Evolutionary conservation across 2,329 filamentous ascomycete genomes (phyloP).

Genomic region (Herpomyces periplanetae): DNA sequence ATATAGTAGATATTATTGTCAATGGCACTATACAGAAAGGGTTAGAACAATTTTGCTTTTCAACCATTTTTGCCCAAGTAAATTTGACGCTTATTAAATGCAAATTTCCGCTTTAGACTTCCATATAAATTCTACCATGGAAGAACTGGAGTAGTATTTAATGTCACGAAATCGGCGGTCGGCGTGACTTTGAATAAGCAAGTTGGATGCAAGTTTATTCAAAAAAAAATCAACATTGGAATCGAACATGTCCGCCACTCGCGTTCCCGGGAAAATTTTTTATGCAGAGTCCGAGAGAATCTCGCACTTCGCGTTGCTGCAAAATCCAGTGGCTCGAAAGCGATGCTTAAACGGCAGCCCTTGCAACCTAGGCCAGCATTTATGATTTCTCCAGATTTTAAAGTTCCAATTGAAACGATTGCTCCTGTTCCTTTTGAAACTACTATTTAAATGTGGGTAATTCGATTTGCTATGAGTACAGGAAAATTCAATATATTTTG

Average conservation of each 20-base stretch:
- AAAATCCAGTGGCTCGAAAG: constrained; percentile 47
- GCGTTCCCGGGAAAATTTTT: constrained; percentile 81
- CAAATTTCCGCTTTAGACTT: constrained; percentile 9
- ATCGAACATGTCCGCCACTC: constrained; percentile 86
- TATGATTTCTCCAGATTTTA: constrained; percentile 39
- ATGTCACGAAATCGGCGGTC: constrained; percentile 90
- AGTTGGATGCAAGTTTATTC: constrained; percentile 95
- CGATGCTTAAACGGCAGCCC: constrained; percentile 76
- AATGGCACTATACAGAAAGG: constrained; percentile 97
- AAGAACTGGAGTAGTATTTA: constrained; percentile 89
- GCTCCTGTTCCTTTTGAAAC: constrained; percentile 85
- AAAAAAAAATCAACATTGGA: constrained; percentile 98
- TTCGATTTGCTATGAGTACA: too few relatives aligned
- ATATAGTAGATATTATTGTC: constrained; percentile 93
- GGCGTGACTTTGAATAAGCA: constrained; percentile 98
- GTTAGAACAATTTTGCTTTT: constrained; percentile 17
- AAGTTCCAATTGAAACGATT: constrained; percentile 65
- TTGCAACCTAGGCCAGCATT: constrained; percentile 35
- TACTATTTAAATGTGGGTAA: constrained; percentile 92
- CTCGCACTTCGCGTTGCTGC: constrained; percentile 66
- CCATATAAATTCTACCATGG: constrained; percentile 98
- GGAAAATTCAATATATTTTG: too few relatives aligned
- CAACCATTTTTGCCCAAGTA: constrained; percentile 2
- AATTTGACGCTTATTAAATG: neutral
- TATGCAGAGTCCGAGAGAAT: constrained; percentile 84